Base-by-base conservation (phyloP, 805 yeast genomes). In the Starmerella etchellsii region DNA sequence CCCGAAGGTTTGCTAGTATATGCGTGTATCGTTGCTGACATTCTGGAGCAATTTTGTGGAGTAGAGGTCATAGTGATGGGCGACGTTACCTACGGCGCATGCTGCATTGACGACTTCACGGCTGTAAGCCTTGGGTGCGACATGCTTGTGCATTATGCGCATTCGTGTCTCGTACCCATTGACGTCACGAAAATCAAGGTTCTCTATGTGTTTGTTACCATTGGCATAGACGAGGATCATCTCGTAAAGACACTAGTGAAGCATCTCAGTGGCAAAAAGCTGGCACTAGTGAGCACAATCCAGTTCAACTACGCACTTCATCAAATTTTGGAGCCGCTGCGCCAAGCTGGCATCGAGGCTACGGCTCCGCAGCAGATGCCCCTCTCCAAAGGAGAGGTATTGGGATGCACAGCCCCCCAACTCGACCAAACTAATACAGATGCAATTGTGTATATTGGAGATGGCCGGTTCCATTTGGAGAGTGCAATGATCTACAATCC, bases 401-500 rank as follows among this genome's bases (percentile, higher is more conserved):
- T 91, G 14, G 98, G 98, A 0, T 91, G 98, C 59, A 91, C 98
- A 0, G 84, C 96, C 1, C 88, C 94, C 21, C 65, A 81, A 45
- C 62, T 91, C 31, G 44, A 45, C 21, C 29, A 49, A 0, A 66
- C 70, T 19, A 67, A 68, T 4, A 69, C 72, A 26, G 75, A 76
- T 52, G 93, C 87, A 0, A 83, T 87, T 79, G 70, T 91, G 2
- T 91, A 88, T 54, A 68, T 91, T 19, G 98, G 98, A 26, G 98
- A 91, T 61, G 98, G 98, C 13, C 65, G 98, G 37, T 91, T 91
- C 63, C 98, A 91, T 60, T 65, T 91, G 33, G 98, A 91, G 57
- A 75, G 88, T 38, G 84, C 96, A 5, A 88, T 91, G 97, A 91
- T 91, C 41, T 97, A 87, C 60, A 91, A 91, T 56, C 98, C 98